phyloP scores from a whole-genome alignment of 768 basidiomycete species.

The Boletus eberwhitei region DNA sequence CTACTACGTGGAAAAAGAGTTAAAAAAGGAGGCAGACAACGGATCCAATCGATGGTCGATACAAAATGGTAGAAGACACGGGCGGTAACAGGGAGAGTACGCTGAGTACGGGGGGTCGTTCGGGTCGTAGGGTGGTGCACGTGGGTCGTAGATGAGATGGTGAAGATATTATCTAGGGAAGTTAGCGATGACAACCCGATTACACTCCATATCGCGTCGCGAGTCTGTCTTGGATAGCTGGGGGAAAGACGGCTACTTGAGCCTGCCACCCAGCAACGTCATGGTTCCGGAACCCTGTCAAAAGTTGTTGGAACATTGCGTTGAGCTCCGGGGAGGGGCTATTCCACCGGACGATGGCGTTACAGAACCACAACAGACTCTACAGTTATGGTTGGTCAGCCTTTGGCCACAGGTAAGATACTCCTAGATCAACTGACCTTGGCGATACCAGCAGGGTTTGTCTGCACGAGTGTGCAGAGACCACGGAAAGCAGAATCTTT shows the following conservation, averaged over 20 bases:
- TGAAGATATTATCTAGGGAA: constrained; percentile 5
- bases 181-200: constrained; percentile 10
- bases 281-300: constrained; percentile 88
- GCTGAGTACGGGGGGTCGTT: constrained; percentile 6
- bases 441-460: constrained; percentile 89
- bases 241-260: constrained; percentile 81
- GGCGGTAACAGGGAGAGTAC: constrained; percentile 21
- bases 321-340: constrained; percentile 89
- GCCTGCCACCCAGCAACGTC: constrained; percentile 82
- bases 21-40: constrained; percentile 7
- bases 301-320: constrained; percentile 87
- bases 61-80: constrained; percentile 29
- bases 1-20: not conserved
- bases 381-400: constrained; percentile 31
- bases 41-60: constrained; percentile 24
- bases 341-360: constrained; percentile 94
- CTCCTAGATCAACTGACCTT: constrained; percentile 55
- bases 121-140: constrained; percentile 5
- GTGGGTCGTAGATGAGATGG: constrained; percentile 13
- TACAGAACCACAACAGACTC: constrained; percentile 97
- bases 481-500: constrained; percentile 99
- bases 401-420: not conserved
- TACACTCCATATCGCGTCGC: constrained; percentile 85
- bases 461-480: constrained; percentile 91
- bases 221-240: constrained; percentile 83